These are phyloP conservation scores for Starmerella potacharoeniae DNA, from an alignment of 805 yeast species.

Conservation along the genomic window DNA sequence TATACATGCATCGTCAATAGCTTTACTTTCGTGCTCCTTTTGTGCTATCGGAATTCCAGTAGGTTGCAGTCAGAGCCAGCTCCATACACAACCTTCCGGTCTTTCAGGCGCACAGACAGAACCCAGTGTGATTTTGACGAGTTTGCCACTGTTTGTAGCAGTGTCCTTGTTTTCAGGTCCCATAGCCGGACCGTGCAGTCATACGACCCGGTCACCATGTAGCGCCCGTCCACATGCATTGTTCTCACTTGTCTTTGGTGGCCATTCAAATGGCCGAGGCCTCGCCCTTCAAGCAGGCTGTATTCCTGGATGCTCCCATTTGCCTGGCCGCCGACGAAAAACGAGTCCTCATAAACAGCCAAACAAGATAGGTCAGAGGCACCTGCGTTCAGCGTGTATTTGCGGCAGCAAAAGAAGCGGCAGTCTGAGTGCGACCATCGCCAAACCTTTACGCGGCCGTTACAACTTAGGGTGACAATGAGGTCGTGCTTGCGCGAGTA, in stretches of 20 bases:
- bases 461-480: neutral
- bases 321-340: neutral
- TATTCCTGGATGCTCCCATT: neutral
- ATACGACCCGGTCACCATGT: constrained; percentile 68
- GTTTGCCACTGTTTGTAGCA: constrained; percentile 17
- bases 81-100: neutral
- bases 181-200: constrained; percentile 30
- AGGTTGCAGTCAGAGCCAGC: neutral
- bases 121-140: neutral
- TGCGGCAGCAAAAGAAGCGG: neutral
- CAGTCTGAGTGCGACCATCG: neutral
- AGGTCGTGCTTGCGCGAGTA: neutral
- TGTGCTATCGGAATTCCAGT: neutral
- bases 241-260: constrained; percentile 80
- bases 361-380: neutral
- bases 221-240: constrained; percentile 58
- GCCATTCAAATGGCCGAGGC: constrained; percentile 33
- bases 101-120: constrained; percentile 4
- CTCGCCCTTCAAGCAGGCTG: neutral
- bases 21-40: too few species aligned
- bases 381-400: neutral
- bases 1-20: too few species aligned
- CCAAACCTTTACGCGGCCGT: neutral
- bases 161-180: constrained; percentile 23
- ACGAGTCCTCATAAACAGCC: neutral